Base-by-base conservation (phyloP, 1,284 basidiomycete species). In the Peniophora sp. region DNA sequence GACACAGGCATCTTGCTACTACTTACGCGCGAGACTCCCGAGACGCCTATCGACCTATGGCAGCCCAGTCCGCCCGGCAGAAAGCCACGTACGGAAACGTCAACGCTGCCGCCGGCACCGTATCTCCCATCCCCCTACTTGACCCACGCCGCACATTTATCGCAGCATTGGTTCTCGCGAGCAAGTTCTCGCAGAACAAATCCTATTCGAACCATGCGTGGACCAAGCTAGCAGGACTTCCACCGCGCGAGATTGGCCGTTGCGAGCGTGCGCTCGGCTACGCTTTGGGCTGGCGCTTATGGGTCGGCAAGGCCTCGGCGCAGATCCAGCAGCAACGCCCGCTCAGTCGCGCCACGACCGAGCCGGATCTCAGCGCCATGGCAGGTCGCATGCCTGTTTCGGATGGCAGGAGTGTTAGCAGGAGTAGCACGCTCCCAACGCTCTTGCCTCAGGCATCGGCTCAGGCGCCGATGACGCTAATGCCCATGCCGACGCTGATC, bases 151-250 rank as follows among this genome's bases (percentile, higher is more conserved):
- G 92, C 39, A 83, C 92, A 1, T 96, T 97, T 68, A 73, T 97
- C 8, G 92, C 92, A 0, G 83, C 90, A 0, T 72, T 97, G 35
- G 92, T 97, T 55, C 74, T 92, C 43, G 92, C 93, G 0, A 87
- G 88, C 24, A 97, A 97, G 64, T 96, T 95, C 65, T 81, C 89
- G 52, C 92, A 95, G 69, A 93, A 97, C 62, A 85, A 88, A 51
- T 92, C 88, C 50, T 97, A 94, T 62, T 92, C 88, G 14, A 96
- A 97, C 64, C 79, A 84, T 18, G 92, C 93, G 17, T 97, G 93
- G 93, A 84, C 89, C 6, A 92, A 92, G 62, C 73, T 91, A 1
- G 88, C 85, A 22, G 87, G 88, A 27, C 74, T 91, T 3, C 82
- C 84, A 1, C 79, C 87, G 9, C 73, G 84, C 37, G 87, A 91